Conservation (phyloP, 495 filamentous ascomycete genomes). For the Xylaria telfairii region DNA sequence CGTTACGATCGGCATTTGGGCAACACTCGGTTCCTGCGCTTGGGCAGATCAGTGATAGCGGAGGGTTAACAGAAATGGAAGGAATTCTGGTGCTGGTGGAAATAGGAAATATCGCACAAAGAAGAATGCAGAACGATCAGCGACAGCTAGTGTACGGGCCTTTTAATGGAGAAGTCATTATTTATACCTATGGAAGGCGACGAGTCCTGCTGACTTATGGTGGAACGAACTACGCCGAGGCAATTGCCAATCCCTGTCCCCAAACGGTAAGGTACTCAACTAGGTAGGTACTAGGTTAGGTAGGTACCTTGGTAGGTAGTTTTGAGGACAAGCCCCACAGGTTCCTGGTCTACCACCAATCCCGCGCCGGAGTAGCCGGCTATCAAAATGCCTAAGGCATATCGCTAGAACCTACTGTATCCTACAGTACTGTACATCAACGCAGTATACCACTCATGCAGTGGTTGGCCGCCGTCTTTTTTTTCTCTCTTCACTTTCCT, state of each 20-base stretch:
- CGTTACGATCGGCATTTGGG: conserved; percentile 23
- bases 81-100: no score
- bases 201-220: not conserved
- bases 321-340: not conserved
- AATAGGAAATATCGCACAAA: not conserved
- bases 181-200: not conserved
- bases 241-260: not conserved
- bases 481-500: not conserved
- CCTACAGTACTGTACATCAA: no score
- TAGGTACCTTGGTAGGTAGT: no score
- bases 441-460: conserved; percentile 15
- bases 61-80: conserved; percentile 16
- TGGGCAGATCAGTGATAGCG: conserved; percentile 4
- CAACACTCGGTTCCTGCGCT: conserved; percentile 8
- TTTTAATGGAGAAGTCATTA: not conserved
- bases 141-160: not conserved
- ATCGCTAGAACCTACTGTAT: no score
- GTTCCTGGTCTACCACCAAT: not conserved
- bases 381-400: no score
- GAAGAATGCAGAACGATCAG: not conserved
- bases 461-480: not conserved
- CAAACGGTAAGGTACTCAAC: no score
- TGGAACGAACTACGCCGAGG: not conserved
- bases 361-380: not conserved
- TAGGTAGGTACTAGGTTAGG: no score